A percentile compares a stretch with the other conserved stretches of the same genome.
Evolutionary conservation across 2,329 filamentous ascomycete species (phyloP).

Genomic region (Didymella pinodella): DNA sequence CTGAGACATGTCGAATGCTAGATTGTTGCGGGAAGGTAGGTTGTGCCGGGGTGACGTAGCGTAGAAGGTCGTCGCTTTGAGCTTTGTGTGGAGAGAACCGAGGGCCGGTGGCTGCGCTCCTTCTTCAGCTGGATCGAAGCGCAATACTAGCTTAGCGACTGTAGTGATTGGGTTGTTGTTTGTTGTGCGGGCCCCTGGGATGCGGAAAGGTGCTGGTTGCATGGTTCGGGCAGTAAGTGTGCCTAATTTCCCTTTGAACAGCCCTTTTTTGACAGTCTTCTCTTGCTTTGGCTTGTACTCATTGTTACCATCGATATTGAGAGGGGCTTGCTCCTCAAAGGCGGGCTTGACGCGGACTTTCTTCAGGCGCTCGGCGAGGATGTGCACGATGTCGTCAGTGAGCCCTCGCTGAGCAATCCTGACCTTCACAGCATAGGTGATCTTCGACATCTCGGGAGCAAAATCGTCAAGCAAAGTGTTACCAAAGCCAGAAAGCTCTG

Average conservation of each 20-base stretch:
- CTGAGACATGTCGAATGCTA: conserved; percentile 57
- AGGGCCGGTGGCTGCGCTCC: conserved; percentile 62
- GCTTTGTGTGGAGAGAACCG: conserved; percentile 60
- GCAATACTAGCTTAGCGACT: conserved; percentile 63
- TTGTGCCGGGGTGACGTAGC: conserved; percentile 59
- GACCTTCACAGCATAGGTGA: conserved; percentile 64
- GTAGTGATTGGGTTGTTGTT: conserved; percentile 59
- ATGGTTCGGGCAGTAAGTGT: conserved; percentile 64
- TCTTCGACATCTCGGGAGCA: conserved; percentile 68
- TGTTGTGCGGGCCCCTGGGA: conserved; percentile 54
- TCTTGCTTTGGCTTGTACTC: conserved; percentile 65
- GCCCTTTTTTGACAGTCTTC: conserved; percentile 66
- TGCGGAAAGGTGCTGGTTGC: conserved; percentile 65
- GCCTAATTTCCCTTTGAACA: conserved; percentile 67
- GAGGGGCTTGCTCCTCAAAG: conserved; percentile 66
- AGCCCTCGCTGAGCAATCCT: conserved; percentile 54
- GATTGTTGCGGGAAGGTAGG: conserved; percentile 56
- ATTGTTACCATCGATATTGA: conserved; percentile 58
- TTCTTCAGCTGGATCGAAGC: conserved; percentile 66
- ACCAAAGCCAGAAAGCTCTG: conserved; percentile 60
- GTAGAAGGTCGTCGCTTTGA: conserved; percentile 67
- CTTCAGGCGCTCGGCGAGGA: conserved; percentile 60
- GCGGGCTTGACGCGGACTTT: conserved; percentile 68
- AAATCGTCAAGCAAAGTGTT: conserved; percentile 65
- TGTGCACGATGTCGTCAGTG: conserved; percentile 49